A percentile compares a stretch with the other conserved stretches of the same genome.
These are phyloP conservation scores for Lentinula sp. DNA, from an alignment of 768 basidiomycete genomes.

Conservation along the genomic window DNA sequence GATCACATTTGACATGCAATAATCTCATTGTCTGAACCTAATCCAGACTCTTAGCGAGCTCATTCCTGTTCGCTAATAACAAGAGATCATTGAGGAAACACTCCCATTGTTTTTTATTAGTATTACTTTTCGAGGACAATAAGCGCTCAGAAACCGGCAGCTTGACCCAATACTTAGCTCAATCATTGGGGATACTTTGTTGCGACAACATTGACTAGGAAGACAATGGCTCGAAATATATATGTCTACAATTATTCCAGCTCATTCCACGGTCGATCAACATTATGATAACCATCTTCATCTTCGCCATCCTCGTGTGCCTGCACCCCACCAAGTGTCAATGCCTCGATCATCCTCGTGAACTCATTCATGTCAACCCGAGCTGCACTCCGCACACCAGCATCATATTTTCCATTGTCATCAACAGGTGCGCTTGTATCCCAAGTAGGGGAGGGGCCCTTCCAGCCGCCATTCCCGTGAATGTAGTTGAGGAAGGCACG, in stretches of 20 bases:
- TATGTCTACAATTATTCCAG: slow-evolving; percentile 7
- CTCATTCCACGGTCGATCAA: slow-evolving; percentile 17
- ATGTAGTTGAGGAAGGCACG: slow-evolving; percentile 54
- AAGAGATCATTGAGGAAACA: too few species aligned
- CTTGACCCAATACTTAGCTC: too few species aligned
- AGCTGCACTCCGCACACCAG: slow-evolving; percentile 19
- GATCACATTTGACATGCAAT: too few species aligned
- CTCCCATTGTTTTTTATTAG: too few species aligned
- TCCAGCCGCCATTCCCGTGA: slow-evolving; percentile 44
- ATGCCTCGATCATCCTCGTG: slow-evolving; percentile 23
- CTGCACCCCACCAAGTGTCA: slow-evolving; percentile 19
- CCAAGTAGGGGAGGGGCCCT: slow-evolving; percentile 32
- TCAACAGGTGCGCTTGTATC: slow-evolving; percentile 26
- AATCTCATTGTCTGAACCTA: too few species aligned
- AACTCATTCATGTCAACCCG: slow-evolving; percentile 32
- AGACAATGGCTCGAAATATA: too few species aligned
- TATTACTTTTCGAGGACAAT: too few species aligned
- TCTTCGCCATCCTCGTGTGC: slow-evolving; percentile 4
- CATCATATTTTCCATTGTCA: slow-evolving; percentile 27
- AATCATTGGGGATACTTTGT: too few species aligned
- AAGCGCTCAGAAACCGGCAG: too few species aligned
- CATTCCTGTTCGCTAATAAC: too few species aligned
- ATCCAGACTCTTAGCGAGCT: too few species aligned
- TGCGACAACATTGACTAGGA: too few species aligned
- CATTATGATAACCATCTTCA: slow-evolving; percentile 7